Base-by-base conservation (phyloP, 768 basidiomycete genomes). In the Leccinum variicolor region DNA sequence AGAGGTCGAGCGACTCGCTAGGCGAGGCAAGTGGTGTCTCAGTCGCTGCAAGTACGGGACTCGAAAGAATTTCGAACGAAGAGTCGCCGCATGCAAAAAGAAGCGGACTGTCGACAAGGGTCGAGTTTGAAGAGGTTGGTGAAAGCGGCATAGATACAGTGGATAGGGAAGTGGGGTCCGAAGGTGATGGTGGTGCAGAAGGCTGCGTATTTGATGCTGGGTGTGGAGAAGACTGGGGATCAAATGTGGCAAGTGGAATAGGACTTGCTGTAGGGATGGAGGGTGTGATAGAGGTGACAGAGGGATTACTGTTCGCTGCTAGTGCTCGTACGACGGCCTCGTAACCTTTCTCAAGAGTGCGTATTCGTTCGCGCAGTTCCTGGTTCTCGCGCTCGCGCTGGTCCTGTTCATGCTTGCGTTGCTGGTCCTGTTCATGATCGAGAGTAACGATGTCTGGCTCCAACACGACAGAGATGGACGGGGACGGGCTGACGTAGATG, bases 301-400 rank as follows among this genome's bases (percentile, higher is more conserved):
- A 54, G 6, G 68, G 52, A 49, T 75, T 73, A 19, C 81, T 65
- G 64, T 91, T 88, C 14, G 83, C 78, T 51, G 85, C 79, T 55
- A 92, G 77, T 9, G 88, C 88, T 63, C 86, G 88, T 60, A 92
- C 78, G 55, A 92, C 87, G 51, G 84, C 85, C 60, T 90, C 87
- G 84, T 90, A 92, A 25, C 90, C 89, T 48, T 79, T 82, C 75
- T 92, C 91, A 23, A 92, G 86, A 0, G 85, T 86, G 64, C 81
- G 82, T 69, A 92, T 86, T 46, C 90, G 80, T 70, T 90, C 88
- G 62, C 81, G 81, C 48, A 93, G 77, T 66, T 90, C 86, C 62
- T 82, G 77, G 57, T 92, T 93, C 76, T 93, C 85, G 41, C 75
- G 79, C 61, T 87, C 86, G 45, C 77, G 75, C 34, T 66, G 70